phyloP scores from a whole-genome alignment of 2,329 filamentous ascomycete genomes.

The Aureobasidium pullulans region DNA sequence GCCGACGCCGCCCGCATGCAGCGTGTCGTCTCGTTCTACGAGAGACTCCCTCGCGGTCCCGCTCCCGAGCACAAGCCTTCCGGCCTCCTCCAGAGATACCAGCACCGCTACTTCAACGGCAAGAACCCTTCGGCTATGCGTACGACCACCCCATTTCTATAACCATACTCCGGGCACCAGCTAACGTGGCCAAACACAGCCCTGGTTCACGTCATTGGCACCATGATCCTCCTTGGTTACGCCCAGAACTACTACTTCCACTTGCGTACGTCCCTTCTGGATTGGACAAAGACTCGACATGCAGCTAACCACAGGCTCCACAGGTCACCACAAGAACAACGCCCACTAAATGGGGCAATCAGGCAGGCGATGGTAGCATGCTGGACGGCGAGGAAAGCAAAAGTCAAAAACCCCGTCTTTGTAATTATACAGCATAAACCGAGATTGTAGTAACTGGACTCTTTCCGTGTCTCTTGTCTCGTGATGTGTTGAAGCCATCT shows the following conservation, averaged over 20 bases:
- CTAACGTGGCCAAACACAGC: constrained; percentile 46
- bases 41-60: constrained; percentile 88
- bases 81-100: constrained; percentile 82
- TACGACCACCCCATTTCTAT: constrained; percentile 47
- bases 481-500: neutral
- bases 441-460: neutral
- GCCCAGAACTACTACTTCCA: constrained; percentile 99
- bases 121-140: constrained; percentile 84
- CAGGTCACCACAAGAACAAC: constrained; percentile 99
- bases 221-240: constrained; percentile 77
- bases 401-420: neutral
- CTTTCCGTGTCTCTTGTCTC: neutral
- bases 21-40: constrained; percentile 96
- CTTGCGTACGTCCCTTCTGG: constrained; percentile 63
- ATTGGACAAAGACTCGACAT: constrained; percentile 18
- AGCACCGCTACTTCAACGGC: constrained; percentile 72
- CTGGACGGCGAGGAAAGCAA: neutral
- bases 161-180: neutral
- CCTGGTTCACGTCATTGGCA: constrained; percentile 75
- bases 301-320: constrained; percentile 16
- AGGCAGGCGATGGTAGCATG: neutral
- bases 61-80: constrained; percentile 76
- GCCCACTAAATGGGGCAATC: constrained; percentile 60
- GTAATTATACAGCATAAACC: constrained; percentile 14
- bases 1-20: constrained; percentile 97